Percentiles rank a stretch among this genome's conserved stretches.
These are phyloP conservation scores for Scedosporium aurantiacum DNA, from an alignment of 2,329 filamentous ascomycete species.

Conservation along the genomic window DNA sequence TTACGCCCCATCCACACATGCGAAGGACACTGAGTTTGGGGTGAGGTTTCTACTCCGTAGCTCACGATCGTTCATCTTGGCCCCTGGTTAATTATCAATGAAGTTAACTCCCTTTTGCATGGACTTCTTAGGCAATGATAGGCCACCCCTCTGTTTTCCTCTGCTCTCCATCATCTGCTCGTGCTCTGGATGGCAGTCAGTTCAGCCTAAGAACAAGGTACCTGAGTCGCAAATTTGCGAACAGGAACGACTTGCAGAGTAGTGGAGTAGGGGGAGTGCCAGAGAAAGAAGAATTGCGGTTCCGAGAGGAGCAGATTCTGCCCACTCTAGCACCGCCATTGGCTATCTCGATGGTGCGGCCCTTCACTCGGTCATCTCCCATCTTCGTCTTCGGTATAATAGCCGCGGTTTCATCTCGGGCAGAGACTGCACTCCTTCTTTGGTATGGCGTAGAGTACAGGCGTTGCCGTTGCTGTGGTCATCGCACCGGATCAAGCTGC, in stretches of 20 bases:
- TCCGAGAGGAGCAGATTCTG: background rate
- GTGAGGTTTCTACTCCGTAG: no score
- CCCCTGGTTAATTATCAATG: no score
- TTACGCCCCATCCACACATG: background rate
- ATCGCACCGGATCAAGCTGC: background rate
- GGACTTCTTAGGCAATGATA: background rate
- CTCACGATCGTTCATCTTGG: no score
- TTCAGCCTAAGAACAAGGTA: background rate
- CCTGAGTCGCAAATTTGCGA: background rate
- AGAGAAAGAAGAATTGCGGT: background rate
- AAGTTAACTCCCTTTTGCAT: no score
- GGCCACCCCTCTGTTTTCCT: background rate
- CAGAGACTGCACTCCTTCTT: background rate
- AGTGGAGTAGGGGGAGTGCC: background rate
- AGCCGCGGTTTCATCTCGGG: slow-evolving; percentile 5
- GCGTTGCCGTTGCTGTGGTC: background rate
- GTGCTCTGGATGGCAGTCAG: background rate
- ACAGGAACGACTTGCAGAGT: background rate
- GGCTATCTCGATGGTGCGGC: background rate
- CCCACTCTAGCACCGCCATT: background rate
- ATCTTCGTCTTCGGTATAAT: background rate
- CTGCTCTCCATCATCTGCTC: background rate
- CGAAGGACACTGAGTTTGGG: no score
- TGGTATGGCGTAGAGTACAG: background rate
- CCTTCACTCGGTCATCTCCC: background rate